Base-by-base conservation (phyloP, 768 basidiomycete genomes). In the Daedaleopsis sinensis region DNA sequence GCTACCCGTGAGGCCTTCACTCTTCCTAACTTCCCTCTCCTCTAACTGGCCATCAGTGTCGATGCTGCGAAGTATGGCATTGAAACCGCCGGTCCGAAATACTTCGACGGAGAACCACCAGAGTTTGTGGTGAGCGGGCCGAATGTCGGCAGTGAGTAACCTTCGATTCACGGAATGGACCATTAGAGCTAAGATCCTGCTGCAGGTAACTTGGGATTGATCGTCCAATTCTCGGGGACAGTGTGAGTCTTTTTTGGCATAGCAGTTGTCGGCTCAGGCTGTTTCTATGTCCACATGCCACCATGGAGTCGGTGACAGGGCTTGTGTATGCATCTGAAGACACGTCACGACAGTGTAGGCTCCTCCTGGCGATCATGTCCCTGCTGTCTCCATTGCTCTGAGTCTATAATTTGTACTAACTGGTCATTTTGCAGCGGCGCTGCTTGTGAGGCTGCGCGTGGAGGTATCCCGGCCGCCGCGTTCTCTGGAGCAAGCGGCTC, bases 381-480 rank as follows among this genome's bases (percentile, higher is more conserved):
- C 7, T 32, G 27, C 27, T 32, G 27, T 32, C 7, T 32, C 27
- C 27, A 32, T 32, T 32, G 27, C 27, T 32, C 27, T 32, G 7
- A 7, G 7, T 32, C 27, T 7, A n/a, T n/a, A n/a, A n/a, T n/a
- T n/a, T 7, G 27, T 3, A 32, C 27, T 32, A 16, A 38, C 59
- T 60, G 19, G 48, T 23, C 13, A n/a, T n/a, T 5, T n/a, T 11
- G 1, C 58, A 84, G 82, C 23, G 82, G 81, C 6, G 83, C 83
- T 1, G 82, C 83, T 0, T 74, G 74, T 15, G 81, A 81, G 69
- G 80, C 82, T 5, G 78, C 81, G 1, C 65, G 74, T 44, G 76
- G 80, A 65, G 83, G 83, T 36, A 74, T 84, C 39, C 82, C 83
- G 2, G 77, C 82, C 1, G 74, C 79, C 36, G 83, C 83, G 0